A percentile compares a stretch with the other conserved stretches of the same genome.
Conservation (phyloP, 208 protist species). For the Trypanosoma theileri region DNA sequence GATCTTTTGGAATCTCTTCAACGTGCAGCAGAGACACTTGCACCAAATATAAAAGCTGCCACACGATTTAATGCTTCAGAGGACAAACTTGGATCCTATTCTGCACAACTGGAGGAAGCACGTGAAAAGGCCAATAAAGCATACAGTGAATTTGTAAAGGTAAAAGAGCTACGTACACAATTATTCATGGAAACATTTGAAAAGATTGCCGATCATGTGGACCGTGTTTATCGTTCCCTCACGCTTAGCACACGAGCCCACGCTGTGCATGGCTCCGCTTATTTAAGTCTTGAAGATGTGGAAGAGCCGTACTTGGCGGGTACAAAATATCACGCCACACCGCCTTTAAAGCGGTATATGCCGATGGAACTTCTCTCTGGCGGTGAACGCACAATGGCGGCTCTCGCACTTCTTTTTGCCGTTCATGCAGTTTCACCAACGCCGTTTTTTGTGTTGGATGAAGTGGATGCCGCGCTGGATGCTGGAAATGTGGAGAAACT, state of each 20-base stretch:
- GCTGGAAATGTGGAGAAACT: slow-evolving; percentile 95
- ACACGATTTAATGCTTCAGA: slow-evolving; percentile 63
- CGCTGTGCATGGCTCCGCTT: slow-evolving; percentile 90
- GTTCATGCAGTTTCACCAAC: slow-evolving; percentile 95
- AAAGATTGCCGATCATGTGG: slow-evolving; percentile 87
- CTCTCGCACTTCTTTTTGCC: slow-evolving; percentile 98
- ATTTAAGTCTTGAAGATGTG: slow-evolving; percentile 93
- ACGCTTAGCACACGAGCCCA: slow-evolving; percentile 82
- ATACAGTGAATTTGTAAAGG: slow-evolving; percentile 71
- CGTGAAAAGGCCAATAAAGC: slow-evolving; percentile 72
- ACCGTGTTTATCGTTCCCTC: slow-evolving; percentile 95
- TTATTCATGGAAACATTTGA: slow-evolving; percentile 95
- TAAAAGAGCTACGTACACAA: slow-evolving; percentile 87
- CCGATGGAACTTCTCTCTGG: slow-evolving; percentile 98
- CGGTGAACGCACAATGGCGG: slow-evolving; percentile 98
- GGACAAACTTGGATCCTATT: slow-evolving; percentile 68
- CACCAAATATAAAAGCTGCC: slow-evolving; percentile 81
- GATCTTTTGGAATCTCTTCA: slow-evolving; percentile 50
- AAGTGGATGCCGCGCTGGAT: slow-evolving; percentile 99
- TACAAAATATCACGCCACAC: slow-evolving; percentile 97
- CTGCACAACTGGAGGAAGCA: slow-evolving; percentile 73
- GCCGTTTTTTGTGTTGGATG: slow-evolving; percentile 99
- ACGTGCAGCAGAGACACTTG: slow-evolving; percentile 75
- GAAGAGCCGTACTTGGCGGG: slow-evolving; percentile 97
- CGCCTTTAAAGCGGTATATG: slow-evolving; percentile 97